phyloP scores from a whole-genome alignment of 2,329 filamentous ascomycete genomes.

The Fonsecaea multimorphosa region DNA sequence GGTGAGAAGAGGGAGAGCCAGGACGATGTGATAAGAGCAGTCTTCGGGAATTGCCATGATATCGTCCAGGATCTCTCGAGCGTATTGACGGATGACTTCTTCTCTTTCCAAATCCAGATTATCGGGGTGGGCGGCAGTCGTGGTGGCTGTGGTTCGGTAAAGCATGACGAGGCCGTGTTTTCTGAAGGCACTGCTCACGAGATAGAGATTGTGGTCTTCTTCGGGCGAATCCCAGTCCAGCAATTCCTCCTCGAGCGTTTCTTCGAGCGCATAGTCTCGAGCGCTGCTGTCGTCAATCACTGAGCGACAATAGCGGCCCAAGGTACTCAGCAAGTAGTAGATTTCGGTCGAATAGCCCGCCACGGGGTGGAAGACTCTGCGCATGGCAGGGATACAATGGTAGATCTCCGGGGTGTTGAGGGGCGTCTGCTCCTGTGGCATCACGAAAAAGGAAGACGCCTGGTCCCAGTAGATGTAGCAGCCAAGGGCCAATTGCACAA shows the following conservation, averaged over 20 bases:
- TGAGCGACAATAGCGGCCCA: neutral
- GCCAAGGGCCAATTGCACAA: slow-evolving; percentile 5
- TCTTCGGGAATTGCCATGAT: no score
- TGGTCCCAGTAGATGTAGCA: slow-evolving; percentile 13
- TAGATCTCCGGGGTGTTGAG: slow-evolving; percentile 8
- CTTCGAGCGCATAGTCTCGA: no score
- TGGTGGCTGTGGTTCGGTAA: slow-evolving; percentile 44
- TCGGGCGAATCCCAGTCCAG: slow-evolving; percentile 7
- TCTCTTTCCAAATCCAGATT: neutral
- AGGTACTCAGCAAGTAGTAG: slow-evolving; percentile 12
- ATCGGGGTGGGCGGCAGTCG: neutral
- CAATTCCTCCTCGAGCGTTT: neutral
- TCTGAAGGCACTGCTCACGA: slow-evolving; percentile 5
- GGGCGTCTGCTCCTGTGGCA: slow-evolving; percentile 1
- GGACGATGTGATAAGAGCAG: no score
- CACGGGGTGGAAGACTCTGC: slow-evolving; percentile 4
- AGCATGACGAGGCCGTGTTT: slow-evolving; percentile 13
- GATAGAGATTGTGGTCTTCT: slow-evolving; percentile 11
- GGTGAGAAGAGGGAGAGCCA: no score
- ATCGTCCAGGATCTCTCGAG: no score
- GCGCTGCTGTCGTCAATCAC: no score
- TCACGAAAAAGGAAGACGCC: slow-evolving; percentile 9
- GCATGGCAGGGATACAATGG: slow-evolving; percentile 10
- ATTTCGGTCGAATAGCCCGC: slow-evolving; percentile 10
- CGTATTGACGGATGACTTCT: no score